Conservation (phyloP, 2,329 filamentous ascomycete species). For the Penicillium polonicum region DNA sequence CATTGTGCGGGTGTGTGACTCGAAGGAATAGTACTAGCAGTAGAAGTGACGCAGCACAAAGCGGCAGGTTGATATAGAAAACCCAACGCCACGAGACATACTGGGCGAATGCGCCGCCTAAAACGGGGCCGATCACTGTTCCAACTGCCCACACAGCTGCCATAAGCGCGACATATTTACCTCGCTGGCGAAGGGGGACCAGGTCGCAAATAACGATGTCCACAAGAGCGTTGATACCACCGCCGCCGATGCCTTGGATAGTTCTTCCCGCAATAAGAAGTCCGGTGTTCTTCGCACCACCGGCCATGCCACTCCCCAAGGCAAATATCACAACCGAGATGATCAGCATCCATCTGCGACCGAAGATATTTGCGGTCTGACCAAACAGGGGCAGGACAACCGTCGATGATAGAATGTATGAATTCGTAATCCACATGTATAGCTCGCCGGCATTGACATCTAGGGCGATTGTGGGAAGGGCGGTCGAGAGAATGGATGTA, state of each 20-base stretch:
- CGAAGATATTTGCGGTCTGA: constrained; percentile 54
- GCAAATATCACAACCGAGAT: constrained; percentile 48
- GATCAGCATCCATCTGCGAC: constrained; percentile 47
- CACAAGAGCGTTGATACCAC: constrained; percentile 5
- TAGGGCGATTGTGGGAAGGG: constrained; percentile 40
- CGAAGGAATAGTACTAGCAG: constrained; percentile 7
- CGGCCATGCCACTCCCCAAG: constrained; percentile 55
- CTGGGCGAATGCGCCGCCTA: constrained; percentile 5
- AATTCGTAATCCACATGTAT: constrained; percentile 40
- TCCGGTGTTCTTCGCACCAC: constrained; percentile 43
- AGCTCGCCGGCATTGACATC: constrained; percentile 32
- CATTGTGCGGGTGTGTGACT: constrained; percentile 6
- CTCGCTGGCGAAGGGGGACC: constrained; percentile 10
- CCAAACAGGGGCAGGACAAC: constrained; percentile 53
- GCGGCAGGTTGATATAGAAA: constrained; percentile 10
- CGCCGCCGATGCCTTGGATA: constrained; percentile 8
- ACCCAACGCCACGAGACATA: constrained; percentile 12
- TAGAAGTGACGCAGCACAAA: not conserved
- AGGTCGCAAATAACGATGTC: constrained; percentile 7
- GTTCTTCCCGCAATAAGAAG: constrained; percentile 5
- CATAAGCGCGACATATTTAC: constrained; percentile 9
- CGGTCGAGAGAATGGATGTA: constrained; percentile 42
- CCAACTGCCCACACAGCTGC: constrained; percentile 6
- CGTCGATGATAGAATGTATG: constrained; percentile 39
- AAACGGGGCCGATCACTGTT: constrained; percentile 3